These are phyloP conservation scores for Aspergillus carbonarius DNA, from an alignment of 2,329 filamentous ascomycete genomes.

Conservation along the genomic window DNA sequence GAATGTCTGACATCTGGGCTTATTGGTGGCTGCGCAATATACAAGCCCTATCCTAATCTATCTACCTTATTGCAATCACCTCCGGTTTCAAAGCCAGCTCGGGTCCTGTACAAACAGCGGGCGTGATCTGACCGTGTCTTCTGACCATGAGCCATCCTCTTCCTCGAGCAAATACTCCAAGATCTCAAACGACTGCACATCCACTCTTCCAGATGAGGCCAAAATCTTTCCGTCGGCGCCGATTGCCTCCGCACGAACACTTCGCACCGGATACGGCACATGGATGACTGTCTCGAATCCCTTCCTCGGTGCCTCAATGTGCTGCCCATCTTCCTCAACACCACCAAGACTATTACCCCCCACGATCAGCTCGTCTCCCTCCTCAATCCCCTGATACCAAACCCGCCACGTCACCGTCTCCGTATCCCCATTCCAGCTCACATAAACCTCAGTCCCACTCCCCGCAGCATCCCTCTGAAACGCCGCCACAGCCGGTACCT, in stretches of 20 bases:
- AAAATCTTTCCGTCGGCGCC: background rate
- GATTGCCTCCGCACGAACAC: background rate
- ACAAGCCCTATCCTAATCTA: too few species aligned
- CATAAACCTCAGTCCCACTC: constrained; percentile 43
- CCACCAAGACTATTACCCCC: too few species aligned
- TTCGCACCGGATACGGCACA: background rate
- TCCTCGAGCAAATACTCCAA: background rate
- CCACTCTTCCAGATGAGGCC: background rate
- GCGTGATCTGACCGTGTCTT: too few species aligned
- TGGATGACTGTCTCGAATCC: background rate
- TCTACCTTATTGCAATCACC: too few species aligned
- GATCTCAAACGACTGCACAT: background rate
- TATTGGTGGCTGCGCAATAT: too few species aligned
- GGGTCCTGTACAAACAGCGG: too few species aligned
- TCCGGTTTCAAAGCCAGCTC: too few species aligned
- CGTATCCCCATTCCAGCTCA: constrained; percentile 55
- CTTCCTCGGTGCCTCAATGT: background rate
- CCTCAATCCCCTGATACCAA: background rate
- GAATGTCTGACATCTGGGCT: too few species aligned
- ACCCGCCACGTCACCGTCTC: constrained; percentile 43
- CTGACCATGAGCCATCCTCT: too few species aligned
- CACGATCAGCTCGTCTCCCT: too few species aligned
- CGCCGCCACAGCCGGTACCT: constrained; percentile 35
- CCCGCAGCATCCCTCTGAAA: constrained; percentile 23
- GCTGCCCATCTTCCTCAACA: too few species aligned